phyloP scores from a whole-genome alignment of 441 rosid genomes.

The Euphorbia schlechtendalii region DNA sequence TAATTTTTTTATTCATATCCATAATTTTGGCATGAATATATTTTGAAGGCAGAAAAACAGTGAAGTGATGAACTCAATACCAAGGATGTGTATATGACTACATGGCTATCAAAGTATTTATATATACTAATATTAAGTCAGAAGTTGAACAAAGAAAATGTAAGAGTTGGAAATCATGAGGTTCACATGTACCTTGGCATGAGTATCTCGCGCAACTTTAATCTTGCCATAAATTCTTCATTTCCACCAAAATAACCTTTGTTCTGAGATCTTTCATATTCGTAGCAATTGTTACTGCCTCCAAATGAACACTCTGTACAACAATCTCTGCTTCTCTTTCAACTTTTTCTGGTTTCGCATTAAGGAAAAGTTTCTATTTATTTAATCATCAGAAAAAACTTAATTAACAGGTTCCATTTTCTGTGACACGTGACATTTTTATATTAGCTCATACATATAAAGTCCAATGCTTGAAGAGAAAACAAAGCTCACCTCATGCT shows the following conservation, averaged over 20 bases:
- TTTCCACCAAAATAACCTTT: constrained; percentile 97
- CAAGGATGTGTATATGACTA: background rate
- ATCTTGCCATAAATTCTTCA: constrained; percentile 96
- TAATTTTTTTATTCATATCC: no score
- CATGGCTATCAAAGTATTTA: background rate
- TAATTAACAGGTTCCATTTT: background rate
- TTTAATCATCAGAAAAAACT: no score
- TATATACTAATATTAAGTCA: no score
- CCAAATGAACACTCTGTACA: constrained; percentile 95
- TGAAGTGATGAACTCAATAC: background rate
- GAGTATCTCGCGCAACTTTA: constrained; percentile 93
- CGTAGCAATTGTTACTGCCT: constrained; percentile 95
- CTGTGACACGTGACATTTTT: background rate
- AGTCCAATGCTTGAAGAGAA: constrained; percentile 3
- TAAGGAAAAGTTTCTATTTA: constrained; percentile 27
- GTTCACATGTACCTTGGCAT: constrained; percentile 80
- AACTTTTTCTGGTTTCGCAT: constrained; percentile 98
- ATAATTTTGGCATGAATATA: no score
- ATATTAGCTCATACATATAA: background rate
- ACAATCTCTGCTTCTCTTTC: constrained; percentile 99
- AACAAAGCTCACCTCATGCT: constrained; percentile 67
- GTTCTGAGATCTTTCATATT: constrained; percentile 99
- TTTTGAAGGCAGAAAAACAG: background rate
- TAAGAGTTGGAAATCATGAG: background rate
- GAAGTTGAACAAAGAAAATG: background rate